Evolutionary conservation across 2,329 filamentous ascomycete species (phyloP), one percentile per base, ranked within the genome.

Genomic region (Penicillium sp.): DNA sequence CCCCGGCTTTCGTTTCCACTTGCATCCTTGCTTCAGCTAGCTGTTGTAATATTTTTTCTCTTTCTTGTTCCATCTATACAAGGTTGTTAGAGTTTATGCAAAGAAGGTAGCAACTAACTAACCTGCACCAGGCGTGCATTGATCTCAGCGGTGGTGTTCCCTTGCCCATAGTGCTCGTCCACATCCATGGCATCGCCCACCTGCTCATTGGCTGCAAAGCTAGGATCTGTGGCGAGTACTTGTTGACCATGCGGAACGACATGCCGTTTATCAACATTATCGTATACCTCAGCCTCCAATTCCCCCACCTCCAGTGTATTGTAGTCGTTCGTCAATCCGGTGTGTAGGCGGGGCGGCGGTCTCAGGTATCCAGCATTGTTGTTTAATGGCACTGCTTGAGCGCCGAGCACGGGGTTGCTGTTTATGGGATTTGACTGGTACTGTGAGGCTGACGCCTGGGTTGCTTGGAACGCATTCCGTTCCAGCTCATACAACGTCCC

Each of bases 1-100:
- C 85, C 31, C 85, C 85, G 8, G 80, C 72, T 67, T 84, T 85
- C 25, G 78, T 76, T 55, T 76, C 72, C 2, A 77, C 76, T 37
- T 75, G 66, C 12, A 70, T 69, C 60, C 72, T 78, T 19, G 75
- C 74, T 16, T 68, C 66, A 42, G 63, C 61, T 19, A 79, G 59
- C 40, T 77, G 75, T 48, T 71, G 67, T 36, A 68, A 64, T 9
- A 78, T 66, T 48, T 67, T 66, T 53, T 78, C 72, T 47, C 71
- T 70, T 59, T 80, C 75, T 52, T 65, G 67, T 44, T 71, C 66
- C 46, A 75, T 62, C 75, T 78, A 46, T 47, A 12, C 6, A 40
- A 37, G 10, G n/a, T 41, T 11, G 44, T 51, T 43, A 46, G 46
- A 16, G 4, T 8, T 14, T 17, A 30, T 35, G 12, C 17, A 35